Base-by-base conservation (phyloP, 164 flowering plant genomes). In the Sedum album region DNA sequence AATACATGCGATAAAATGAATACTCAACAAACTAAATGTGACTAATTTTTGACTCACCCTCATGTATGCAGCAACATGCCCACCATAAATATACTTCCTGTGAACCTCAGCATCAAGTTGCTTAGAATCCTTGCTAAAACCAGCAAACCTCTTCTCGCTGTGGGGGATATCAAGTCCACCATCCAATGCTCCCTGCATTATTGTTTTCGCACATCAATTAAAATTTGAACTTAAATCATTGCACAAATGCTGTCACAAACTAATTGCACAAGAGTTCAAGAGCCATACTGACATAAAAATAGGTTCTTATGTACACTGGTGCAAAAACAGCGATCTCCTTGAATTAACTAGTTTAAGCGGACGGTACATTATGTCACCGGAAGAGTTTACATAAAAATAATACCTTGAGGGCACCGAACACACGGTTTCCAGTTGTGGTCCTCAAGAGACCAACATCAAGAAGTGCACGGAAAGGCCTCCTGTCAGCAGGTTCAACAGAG, bases 391-490 rank as follows among this genome's bases (percentile, higher is more conserved):
- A 20, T 51, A 38, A 51, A n/a, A 51, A 39, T 17, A 23, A 38
- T 78, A 83, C 92, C 92, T 87, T 87, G 3, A 87, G 85, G 14
- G 89, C 89, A 80, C 89, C 92, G 75, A 87, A 87, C 13, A 85
- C 85, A 70, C 89, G 85, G 69, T 87, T 87, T 7, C 91, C 91
- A 62, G 91, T 87, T 2, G 91, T 87, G 4, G 91, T 87, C 35
- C 77, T 77, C 3, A 87, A 1, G 51, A 87, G 85, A 26, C 91
- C 91, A 74, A 87, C 91, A 81, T 85, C 89, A 67, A 87, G 84
- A 11, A 87, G 86, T 33, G 91, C 91, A 71, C 89, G 86, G 87
- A 87, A 87, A 20, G 92, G 92, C 75, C 92, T 82, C 72, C 91
- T 74, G 2, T 85, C 92, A 25, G 84, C 76, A 23, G 92, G 92